Evolutionary conservation across 1,284 basidiomycete genomes (phyloP).

Genomic region (Porodaedalea pini): DNA sequence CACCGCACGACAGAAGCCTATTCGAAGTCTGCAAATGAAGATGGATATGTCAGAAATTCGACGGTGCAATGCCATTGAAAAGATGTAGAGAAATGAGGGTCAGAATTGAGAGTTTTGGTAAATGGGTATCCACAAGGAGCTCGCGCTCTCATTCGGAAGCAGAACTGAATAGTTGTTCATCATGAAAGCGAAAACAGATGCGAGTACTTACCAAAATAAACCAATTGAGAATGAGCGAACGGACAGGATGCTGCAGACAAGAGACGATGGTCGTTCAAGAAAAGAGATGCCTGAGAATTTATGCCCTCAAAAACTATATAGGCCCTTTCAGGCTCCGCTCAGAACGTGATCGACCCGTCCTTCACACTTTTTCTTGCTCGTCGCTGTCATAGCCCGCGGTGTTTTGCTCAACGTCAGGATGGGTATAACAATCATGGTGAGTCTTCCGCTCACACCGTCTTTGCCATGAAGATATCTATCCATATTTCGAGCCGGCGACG

Average conservation of each 20-base stretch:
- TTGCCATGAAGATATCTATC: slow-evolving; percentile 23
- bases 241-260: not conserved
- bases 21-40: not conserved
- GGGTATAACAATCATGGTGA: not conserved
- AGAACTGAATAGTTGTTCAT: slow-evolving; percentile 71
- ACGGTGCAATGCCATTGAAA: too few species aligned
- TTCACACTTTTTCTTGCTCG: too few species aligned
- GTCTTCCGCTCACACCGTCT: not conserved
- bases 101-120: slow-evolving; percentile 58
- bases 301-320: slow-evolving; percentile 16
- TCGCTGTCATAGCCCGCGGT: too few species aligned
- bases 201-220: not conserved
- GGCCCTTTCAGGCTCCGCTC: slow-evolving; percentile 9
- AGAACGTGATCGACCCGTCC: not conserved
- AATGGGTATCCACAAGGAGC: slow-evolving; percentile 63
- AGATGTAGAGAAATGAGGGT: slow-evolving; percentile 29
- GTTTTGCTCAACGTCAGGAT: not conserved
- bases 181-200: slow-evolving; percentile 31
- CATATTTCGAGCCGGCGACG: slow-evolving; percentile 24
- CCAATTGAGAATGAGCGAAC: not conserved
- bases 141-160: slow-evolving; percentile 73
- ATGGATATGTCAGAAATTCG: not conserved
- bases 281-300: not conserved
- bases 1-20: not conserved
- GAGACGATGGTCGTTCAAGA: not conserved